Evolutionary conservation across 169 alveolate genomes (phyloP).

Genomic region (Perkinsus chesapeaki): DNA sequence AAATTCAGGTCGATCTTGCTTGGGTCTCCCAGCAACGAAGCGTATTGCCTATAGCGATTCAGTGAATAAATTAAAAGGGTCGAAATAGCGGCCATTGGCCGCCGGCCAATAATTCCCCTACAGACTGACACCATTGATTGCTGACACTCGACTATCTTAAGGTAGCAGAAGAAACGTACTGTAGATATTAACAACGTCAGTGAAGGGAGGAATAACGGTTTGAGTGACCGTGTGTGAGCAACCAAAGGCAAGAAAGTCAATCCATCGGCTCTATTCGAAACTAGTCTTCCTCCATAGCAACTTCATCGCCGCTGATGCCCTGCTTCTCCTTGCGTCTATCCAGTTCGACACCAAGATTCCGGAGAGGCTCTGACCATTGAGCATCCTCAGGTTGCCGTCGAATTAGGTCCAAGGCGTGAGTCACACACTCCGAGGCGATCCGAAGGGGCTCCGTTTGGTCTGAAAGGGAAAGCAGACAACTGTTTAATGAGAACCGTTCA

Average conservation of each 20-base stretch:
- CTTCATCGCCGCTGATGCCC: not conserved
- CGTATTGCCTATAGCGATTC: too few relatives aligned
- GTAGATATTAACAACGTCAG: not conserved
- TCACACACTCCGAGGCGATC: not conserved
- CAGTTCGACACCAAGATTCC: not conserved
- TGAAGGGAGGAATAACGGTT: not conserved
- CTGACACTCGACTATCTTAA: not conserved
- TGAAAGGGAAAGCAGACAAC: too few relatives aligned
- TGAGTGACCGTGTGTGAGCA: too few relatives aligned
- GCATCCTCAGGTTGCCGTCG: not conserved
- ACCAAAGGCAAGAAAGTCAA: not conserved
- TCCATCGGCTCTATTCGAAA: too few relatives aligned
- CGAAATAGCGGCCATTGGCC: too few relatives aligned
- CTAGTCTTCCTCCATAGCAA: not conserved
- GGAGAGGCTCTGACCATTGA: not conserved
- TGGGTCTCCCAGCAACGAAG: too few relatives aligned
- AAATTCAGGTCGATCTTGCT: too few relatives aligned
- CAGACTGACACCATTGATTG: too few relatives aligned
- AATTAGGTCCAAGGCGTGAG: not conserved
- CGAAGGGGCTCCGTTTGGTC: not conserved
- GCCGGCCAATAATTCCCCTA: too few relatives aligned
- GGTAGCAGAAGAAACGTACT: not conserved
- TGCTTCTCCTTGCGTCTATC: not conserved
- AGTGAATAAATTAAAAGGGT: too few relatives aligned
- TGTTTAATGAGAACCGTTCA: too few relatives aligned